Percentiles rank a stretch among this genome's conserved stretches.
Conservation (phyloP, 768 basidiomycete species). For the Sporobolomyces phaffii region DNA sequence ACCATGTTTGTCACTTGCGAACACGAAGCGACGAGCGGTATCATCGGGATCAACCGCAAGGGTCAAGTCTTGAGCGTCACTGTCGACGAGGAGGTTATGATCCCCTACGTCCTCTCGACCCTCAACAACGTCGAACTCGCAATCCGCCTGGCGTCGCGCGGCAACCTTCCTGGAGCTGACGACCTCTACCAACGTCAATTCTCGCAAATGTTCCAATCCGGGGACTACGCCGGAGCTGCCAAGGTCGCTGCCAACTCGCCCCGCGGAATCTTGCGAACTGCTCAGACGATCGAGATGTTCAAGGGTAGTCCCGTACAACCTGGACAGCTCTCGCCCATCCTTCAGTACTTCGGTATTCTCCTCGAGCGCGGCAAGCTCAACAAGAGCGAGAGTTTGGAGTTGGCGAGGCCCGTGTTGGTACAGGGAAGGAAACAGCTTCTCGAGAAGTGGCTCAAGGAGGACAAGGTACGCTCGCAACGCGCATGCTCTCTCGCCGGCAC, state of each 20-base stretch:
- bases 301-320: constrained; percentile 86
- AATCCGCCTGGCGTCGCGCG: constrained; percentile 93
- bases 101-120: constrained; percentile 87
- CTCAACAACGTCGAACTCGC: constrained; percentile 97
- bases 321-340: constrained; percentile 85
- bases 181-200: constrained; percentile 93
- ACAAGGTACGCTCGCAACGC: constrained; percentile 62
- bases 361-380: constrained; percentile 97
- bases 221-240: constrained; percentile 87
- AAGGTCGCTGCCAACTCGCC: constrained; percentile 98
- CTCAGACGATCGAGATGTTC: constrained; percentile 93
- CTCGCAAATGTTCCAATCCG: constrained; percentile 77
- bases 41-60: constrained; percentile 99
- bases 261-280: constrained; percentile 88
- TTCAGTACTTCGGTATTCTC: constrained; percentile 98
- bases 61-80: constrained; percentile 88
- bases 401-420: constrained; percentile 88
- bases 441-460: constrained; percentile 99
- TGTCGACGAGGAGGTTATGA: constrained; percentile 90
- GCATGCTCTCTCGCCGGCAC: not conserved
- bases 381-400: constrained; percentile 87
- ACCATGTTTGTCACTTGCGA: constrained; percentile 99
- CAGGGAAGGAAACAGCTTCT: constrained; percentile 94
- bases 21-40: constrained; percentile 86
- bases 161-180: constrained; percentile 93